Conservation (phyloP, 257 asterid genomes). For the Gentiana dahurica region DNA sequence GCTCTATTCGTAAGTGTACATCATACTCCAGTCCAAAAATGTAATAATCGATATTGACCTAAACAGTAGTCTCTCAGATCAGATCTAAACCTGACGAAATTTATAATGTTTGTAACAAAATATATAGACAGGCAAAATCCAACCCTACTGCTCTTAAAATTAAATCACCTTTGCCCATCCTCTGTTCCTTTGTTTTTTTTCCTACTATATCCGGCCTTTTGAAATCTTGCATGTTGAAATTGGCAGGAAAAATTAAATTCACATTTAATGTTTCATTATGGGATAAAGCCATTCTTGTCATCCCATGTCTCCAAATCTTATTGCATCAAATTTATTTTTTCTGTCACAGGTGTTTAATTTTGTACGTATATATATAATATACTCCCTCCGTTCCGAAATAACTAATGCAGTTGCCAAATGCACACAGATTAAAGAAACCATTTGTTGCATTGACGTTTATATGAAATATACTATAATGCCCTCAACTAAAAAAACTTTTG, state of each 20-base stretch:
- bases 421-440: no score
- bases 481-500: no score
- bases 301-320: slow-evolving; percentile 33
- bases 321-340: slow-evolving; percentile 15
- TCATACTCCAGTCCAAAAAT: no score
- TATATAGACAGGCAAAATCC: slow-evolving; percentile 14
- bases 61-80: neutral
- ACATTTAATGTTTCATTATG: slow-evolving; percentile 36
- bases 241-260: slow-evolving; percentile 37
- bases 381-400: no score
- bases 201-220: slow-evolving; percentile 16
- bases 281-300: slow-evolving; percentile 41
- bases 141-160: slow-evolving; percentile 14
- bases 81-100: slow-evolving; percentile 8
- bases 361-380: neutral
- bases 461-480: no score
- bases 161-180: neutral
- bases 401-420: no score
- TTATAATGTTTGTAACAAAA: slow-evolving; percentile 6
- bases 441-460: no score
- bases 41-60: no score
- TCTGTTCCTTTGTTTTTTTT: slow-evolving; percentile 20
- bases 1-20: no score
- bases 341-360: slow-evolving; percentile 1
- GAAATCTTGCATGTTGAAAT: slow-evolving; percentile 36